Conservation (phyloP, 2,329 filamentous ascomycete genomes). For the Ophiostoma piceae region DNA sequence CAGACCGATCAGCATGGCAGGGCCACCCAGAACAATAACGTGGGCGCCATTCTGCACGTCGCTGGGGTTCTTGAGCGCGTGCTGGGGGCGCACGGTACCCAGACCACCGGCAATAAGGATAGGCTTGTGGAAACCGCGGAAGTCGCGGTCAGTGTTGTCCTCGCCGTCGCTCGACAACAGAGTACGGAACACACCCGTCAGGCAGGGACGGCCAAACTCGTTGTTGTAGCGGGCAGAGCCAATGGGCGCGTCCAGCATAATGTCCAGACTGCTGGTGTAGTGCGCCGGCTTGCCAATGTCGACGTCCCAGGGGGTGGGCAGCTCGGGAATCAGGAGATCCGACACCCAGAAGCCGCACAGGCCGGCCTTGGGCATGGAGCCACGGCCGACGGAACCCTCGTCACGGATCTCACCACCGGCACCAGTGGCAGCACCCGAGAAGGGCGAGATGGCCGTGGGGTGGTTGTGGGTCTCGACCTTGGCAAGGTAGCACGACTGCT, state of each 20-base stretch:
- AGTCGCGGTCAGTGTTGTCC: constrained; percentile 48
- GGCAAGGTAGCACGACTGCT: constrained; percentile 66
- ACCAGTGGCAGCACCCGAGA: constrained; percentile 86
- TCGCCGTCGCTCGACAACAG: constrained; percentile 63
- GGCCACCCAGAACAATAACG: constrained; percentile 87
- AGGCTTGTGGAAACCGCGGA: constrained; percentile 93
- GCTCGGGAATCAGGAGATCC: constrained; percentile 81
- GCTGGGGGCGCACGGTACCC: constrained; percentile 83
- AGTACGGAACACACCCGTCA: constrained; percentile 87
- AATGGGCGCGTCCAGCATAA: constrained; percentile 96
- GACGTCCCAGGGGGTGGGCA: constrained; percentile 80
- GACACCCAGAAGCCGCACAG: constrained; percentile 92
- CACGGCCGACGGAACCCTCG: constrained; percentile 87
- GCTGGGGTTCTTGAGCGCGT: constrained; percentile 77
- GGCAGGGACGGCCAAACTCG: constrained; percentile 87
- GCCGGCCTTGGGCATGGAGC: constrained; percentile 88
- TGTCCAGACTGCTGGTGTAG: constrained; percentile 89
- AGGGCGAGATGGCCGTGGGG: constrained; percentile 90
- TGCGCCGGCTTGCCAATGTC: constrained; percentile 86
- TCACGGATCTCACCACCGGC: constrained; percentile 94
- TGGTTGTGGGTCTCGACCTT: constrained; percentile 99
- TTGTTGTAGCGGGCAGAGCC: constrained; percentile 96
- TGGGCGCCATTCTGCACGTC: constrained; percentile 83
- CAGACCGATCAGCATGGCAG: constrained; percentile 95
- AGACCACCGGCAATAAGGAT: constrained; percentile 98